These are phyloP conservation scores for Davidsoniella neocaledoniae DNA, from an alignment of 2,329 filamentous ascomycete genomes.

Conservation along the genomic window DNA sequence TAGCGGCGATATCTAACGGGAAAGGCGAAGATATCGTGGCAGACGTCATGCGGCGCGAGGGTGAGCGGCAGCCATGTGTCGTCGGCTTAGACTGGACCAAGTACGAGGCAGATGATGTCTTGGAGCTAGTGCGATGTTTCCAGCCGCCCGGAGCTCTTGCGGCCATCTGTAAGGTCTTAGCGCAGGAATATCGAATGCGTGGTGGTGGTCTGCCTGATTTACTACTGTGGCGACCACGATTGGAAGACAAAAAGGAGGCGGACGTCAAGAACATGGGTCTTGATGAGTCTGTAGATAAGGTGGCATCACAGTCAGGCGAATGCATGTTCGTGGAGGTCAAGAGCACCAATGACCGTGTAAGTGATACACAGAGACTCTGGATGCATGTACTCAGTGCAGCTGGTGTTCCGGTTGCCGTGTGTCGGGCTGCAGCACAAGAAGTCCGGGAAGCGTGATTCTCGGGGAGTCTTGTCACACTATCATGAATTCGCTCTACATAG, in stretches of 20 bases:
- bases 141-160: conserved; percentile 56
- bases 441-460: neutral
- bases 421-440: conserved; percentile 41
- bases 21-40: conserved; percentile 50
- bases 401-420: conserved; percentile 73
- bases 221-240: conserved; percentile 55
- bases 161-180: conserved; percentile 80
- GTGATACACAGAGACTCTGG: conserved; percentile 92
- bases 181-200: conserved; percentile 85
- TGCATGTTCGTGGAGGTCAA: conserved; percentile 70
- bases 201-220: conserved; percentile 74
- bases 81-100: conserved; percentile 75
- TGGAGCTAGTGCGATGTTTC: conserved; percentile 67
- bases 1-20: conserved; percentile 79
- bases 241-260: conserved; percentile 13
- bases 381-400: conserved; percentile 82
- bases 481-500: too few relatives aligned
- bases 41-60: conserved; percentile 50
- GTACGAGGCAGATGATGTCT: conserved; percentile 60
- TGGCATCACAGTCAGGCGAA: conserved; percentile 24
- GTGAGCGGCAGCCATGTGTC: conserved; percentile 61
- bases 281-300: neutral
- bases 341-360: conserved; percentile 78
- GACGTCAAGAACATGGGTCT: conserved; percentile 12
- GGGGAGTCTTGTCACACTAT: neutral